Conservation (phyloP, 805 yeast genomes). For the Saturnispora dispora region DNA sequence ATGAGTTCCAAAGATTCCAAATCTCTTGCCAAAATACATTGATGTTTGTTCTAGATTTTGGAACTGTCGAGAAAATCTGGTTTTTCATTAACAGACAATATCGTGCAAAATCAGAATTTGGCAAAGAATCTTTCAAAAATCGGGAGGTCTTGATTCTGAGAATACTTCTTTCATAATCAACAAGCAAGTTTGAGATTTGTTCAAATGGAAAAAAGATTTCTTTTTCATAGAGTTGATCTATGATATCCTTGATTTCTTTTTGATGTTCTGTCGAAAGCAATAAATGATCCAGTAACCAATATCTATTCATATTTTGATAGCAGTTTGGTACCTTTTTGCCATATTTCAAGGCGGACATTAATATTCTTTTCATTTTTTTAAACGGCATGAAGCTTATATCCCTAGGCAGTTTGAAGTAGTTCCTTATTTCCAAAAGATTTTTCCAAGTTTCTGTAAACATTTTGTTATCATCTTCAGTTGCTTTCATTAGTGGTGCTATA, state of each 20-base stretch:
- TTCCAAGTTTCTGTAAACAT: constrained; percentile 8
- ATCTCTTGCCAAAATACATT: constrained; percentile 23
- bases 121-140: constrained; percentile 19
- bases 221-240: constrained; percentile 2
- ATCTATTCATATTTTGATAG: background rate
- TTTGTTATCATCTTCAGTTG: background rate
- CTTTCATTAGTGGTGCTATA: constrained; percentile 4
- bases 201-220: constrained; percentile 10
- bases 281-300: constrained; percentile 14
- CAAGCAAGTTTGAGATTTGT: constrained; percentile 6
- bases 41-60: constrained; percentile 17
- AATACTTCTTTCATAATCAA: constrained; percentile 5
- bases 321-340: background rate
- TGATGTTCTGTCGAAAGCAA: constrained; percentile 10
- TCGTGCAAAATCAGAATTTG: constrained; percentile 23
- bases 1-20: constrained; percentile 16
- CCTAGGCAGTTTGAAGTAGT: constrained; percentile 22
- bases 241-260: constrained; percentile 3
- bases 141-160: constrained; percentile 8
- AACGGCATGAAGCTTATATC: constrained; percentile 17
- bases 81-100: constrained; percentile 19
- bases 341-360: constrained; percentile 14
- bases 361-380: constrained; percentile 13
- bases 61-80: constrained; percentile 14
- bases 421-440: constrained; percentile 15